Evolutionary conservation across 805 yeast genomes (phyloP), one percentile per base, ranked within the genome.

Genomic region (Starmerella davenportii): DNA sequence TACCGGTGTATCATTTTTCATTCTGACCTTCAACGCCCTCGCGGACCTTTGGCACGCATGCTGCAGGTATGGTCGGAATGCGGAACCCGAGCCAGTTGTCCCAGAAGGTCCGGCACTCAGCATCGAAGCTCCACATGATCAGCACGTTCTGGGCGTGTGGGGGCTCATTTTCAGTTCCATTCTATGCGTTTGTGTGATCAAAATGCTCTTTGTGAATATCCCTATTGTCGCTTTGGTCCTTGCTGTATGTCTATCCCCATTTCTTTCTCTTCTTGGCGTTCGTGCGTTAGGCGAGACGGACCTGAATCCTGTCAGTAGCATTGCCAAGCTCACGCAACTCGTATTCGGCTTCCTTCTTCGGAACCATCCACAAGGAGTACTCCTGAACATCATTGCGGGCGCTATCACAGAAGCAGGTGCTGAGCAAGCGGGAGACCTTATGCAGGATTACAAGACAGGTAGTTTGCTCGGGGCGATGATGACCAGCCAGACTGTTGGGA

Each of bases 341-440:
- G 58, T 90, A 2, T 82, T 90, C 58, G 94, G 95, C 0, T 53
- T 82, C 11, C 65, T 87, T 4, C 68, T 84, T 20, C 94, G 94
- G 0, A 63, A 65, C 24, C 79, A 75, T 41, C 92, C 92, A 1
- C 84, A 92, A 2, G 71, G 82, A 9, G 81, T 90, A 4, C 60
- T 87, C 30, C 73, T 82, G 34, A 90, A 87, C 53, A 62, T 87
- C 36, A 78, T 87, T 1, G 94, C 95, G 3, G 98, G 98, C 15
- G 98, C 95, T 13, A 75, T 87, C 31, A 92, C 96, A 1, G 98
- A 87, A 60, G 95, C 96, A 0, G 96, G 96, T 7, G 95, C 98
- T 2, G 96, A 90, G 60, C 98, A 87, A 59, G 95, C 96, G 2
- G 96, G 98, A 23, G 98, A 87, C 59, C 64, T 87, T 53, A 80